phyloP scores from a whole-genome alignment of 306 rosid species.

The Alnus glutinosa region DNA sequence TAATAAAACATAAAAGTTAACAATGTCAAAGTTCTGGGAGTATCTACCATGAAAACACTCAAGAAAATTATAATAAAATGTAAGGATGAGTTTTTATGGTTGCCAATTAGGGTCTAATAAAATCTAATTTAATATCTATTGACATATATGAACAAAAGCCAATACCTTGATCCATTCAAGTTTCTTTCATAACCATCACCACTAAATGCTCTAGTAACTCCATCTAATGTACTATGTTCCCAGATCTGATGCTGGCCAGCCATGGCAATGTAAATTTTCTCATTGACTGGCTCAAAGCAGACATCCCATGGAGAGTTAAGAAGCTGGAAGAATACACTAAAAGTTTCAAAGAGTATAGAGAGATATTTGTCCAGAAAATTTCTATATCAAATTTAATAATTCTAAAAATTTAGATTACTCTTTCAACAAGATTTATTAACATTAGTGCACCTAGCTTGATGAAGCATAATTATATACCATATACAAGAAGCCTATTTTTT shows the following conservation, averaged over 20 bases:
- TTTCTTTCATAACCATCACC: conserved; percentile 97
- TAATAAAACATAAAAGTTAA: conserved; percentile 10
- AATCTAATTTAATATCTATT: neutral
- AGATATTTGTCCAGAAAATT: neutral
- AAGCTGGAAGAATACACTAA: conserved; percentile 53
- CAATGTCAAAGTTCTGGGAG: conserved; percentile 23
- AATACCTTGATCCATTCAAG: conserved; percentile 86
- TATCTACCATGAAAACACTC: conserved; percentile 17
- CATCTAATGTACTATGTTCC: conserved; percentile 70
- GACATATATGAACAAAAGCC: neutral
- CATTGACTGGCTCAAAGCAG: conserved; percentile 84
- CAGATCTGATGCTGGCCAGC: conserved; percentile 98
- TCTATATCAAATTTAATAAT: neutral
- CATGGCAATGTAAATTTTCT: conserved; percentile 87
- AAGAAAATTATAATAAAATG: conserved; percentile 7
- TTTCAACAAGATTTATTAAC: neutral
- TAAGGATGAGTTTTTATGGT: neutral
- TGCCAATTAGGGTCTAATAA: neutral
- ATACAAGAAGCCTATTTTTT: neutral
- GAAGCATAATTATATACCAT: neutral
- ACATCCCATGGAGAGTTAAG: conserved; percentile 99
- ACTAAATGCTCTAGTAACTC: conserved; percentile 68
- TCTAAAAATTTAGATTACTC: neutral
- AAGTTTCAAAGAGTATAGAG: conserved; percentile 4
- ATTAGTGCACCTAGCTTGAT: neutral